Evolutionary conservation across 495 filamentous ascomycete genomes (phyloP).

Genomic region (Podospora pseudoanserina): DNA sequence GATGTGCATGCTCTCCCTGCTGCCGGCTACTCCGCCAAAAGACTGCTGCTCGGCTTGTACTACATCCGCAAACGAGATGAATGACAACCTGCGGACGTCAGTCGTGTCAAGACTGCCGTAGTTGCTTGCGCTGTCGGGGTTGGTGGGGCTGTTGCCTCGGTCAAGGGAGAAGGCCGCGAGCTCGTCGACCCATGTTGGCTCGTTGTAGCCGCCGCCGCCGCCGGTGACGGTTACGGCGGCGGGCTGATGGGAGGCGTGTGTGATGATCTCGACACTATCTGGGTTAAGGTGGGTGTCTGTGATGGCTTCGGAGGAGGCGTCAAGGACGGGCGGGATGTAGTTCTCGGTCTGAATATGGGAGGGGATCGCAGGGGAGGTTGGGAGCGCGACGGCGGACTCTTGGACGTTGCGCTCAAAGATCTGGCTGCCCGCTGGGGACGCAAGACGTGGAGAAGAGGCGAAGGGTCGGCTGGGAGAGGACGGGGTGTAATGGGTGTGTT

Average conservation of each 20-base stretch:
- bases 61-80: slow-evolving; percentile 93
- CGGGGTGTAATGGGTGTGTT: slow-evolving; percentile 45
- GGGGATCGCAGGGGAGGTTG: slow-evolving; percentile 73
- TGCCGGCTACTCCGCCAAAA: slow-evolving; percentile 4
- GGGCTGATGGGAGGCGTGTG: slow-evolving; percentile 74
- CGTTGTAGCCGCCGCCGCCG: slow-evolving; percentile 29
- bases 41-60: slow-evolving; percentile 78
- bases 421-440: slow-evolving; percentile 69
- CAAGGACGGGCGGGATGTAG: slow-evolving; percentile 83
- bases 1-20: slow-evolving; percentile 57
- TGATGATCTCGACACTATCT: slow-evolving; percentile 85
- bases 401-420: slow-evolving; percentile 95
- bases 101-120: slow-evolving; percentile 68
- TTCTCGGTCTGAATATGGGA: slow-evolving; percentile 88
- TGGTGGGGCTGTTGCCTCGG: slow-evolving; percentile 20
- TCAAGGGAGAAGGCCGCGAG: slow-evolving; percentile 47
- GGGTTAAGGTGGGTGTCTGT: slow-evolving; percentile 72
- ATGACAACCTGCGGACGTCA: slow-evolving; percentile 79
- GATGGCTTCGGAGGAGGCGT: slow-evolving; percentile 84
- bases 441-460: slow-evolving; percentile 56
- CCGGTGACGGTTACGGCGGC: slow-evolving; percentile 61
- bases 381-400: slow-evolving; percentile 58
- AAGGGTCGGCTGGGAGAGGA: slow-evolving; percentile 51
- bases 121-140: slow-evolving; percentile 58
- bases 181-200: slow-evolving; percentile 54